Evolutionary conservation across 352 stramenopile species (phyloP), one percentile per base, ranked within the genome.

Genomic region (Pythium vanterpoolii): DNA sequence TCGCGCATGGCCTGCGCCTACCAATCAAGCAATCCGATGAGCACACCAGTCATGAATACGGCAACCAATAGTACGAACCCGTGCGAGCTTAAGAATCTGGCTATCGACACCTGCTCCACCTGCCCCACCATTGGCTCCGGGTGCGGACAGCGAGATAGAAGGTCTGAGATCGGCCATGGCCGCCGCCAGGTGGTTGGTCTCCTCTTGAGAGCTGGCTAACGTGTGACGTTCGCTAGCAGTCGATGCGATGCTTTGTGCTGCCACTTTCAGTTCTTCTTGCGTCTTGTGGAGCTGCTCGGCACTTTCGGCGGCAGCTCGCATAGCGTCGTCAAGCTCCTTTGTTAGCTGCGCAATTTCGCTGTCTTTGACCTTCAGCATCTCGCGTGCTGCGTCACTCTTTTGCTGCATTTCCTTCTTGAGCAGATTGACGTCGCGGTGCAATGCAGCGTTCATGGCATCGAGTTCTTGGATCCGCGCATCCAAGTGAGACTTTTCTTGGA

Each of bases 321-420:
- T 47, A 2, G 77, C 69, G 16, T 72, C 60, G n/a, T 86, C 64
- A 13, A 91, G 64, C 44, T 87, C 68, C 43, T 72, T 73, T 2
- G 60, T 71, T 31, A 91, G 68, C 40, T 78, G 45, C 6, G 49
- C 64, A 10, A 89, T 67, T 54, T 91, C 76, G 8, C 64, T 36
- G 31, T 89, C 71, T 57, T 89, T 89, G 19, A 66, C 62, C 43
- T 75, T 60, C 40, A 87, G 57, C 53, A 74, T 72, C 52, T 85
- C 66, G 31, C 74, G 64, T 9, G 72, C 66, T 1, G 60, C 57
- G 23, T 83, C 67, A 8, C 64, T 76, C 54, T 83, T 77, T 10
- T 49, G 61, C 26, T 65, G 60, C 10, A 77, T 34, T 5, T 78
- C 66, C 33, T 77, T 74, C 59, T 70, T 74, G 9, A 89, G 53